phyloP scores from a whole-genome alignment of 169 alveolate species.

The Cytauxzoon felis region DNA sequence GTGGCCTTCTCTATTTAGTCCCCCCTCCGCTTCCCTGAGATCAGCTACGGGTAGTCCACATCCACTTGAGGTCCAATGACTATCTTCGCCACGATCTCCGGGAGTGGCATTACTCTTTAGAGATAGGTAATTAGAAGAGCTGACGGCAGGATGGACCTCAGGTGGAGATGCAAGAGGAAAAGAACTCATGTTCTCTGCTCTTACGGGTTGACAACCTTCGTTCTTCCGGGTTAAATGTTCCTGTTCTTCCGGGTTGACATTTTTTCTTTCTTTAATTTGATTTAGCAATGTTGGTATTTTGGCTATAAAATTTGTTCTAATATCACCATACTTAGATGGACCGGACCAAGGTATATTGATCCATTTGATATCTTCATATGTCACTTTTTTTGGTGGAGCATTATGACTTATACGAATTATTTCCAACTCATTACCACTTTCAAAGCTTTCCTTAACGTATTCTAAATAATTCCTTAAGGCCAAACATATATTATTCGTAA shows the following conservation, averaged over 20 bases:
- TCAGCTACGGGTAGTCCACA: no score
- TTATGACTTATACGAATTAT: not conserved
- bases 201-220: not conserved
- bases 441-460: not conserved
- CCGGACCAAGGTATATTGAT: slow-evolving; percentile 4
- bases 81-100: no score
- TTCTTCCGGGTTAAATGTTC: slow-evolving; percentile 1
- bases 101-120: no score
- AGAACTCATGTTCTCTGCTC: not conserved
- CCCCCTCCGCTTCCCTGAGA: no score
- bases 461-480: slow-evolving; percentile 15
- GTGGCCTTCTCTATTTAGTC: no score
- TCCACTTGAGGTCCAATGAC: no score
- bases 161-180: no score
- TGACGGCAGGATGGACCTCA: no score
- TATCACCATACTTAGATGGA: slow-evolving; percentile 2
- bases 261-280: not conserved
- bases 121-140: no score
- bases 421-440: not conserved
- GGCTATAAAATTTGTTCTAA: not conserved
- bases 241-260: not conserved
- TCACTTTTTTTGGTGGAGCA: not conserved
- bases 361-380: not conserved
- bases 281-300: slow-evolving; percentile 2
- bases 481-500: slow-evolving; percentile 44